Base-by-base conservation (phyloP, 305 asterid genomes). In the Solanum hybrid region DNA sequence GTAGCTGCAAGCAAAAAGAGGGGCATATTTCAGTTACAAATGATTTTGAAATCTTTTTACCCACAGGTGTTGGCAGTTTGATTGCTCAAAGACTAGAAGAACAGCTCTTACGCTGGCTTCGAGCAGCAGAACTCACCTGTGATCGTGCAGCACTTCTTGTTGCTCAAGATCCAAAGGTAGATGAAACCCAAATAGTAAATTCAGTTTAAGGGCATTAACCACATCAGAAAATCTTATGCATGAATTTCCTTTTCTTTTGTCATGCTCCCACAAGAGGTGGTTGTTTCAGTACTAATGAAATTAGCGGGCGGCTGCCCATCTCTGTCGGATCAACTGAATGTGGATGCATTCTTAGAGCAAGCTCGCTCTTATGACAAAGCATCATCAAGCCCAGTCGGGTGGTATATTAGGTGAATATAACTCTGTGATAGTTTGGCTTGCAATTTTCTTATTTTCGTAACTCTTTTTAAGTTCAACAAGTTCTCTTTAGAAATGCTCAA, bases 271-370 rank as follows among this genome's bases (percentile, higher is more conserved):
- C 99, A 96, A 97, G 98, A 96, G 99, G 99, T 97, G 92, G 98
- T 97, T 94, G 90, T 97, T 91, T 96, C 99, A 9, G 98, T 96
- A 89, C 95, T 97, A 93, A 97, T 97, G 99, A 97, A 97, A 94
- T 90, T 97, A 94, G 99, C 99, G n/a, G 99, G 99, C 26, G 99
- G 99, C 89, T 97, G 98, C 94, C 99, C 99, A 89, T 96, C 99
- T 39, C 82, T 97, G 93, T 97, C 98, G 22, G 99, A 97, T 90
- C 95, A 96, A 91, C 91, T 97, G 90, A 97, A 95, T 22, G 99
- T 97, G 88, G 99, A 97, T 75, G 98, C 99, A 10, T 97, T 97
- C 93, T 92, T 97, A 95, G 99, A 97, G 93, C 99, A 97, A 95
- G 99, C 99, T 79, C 98, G 97, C 27, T 97, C 99, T 27, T 96